Percentiles rank a stretch among this genome's conserved stretches.
These are phyloP conservation scores for Draba incana DNA, from an alignment of 345 rosid species.

Conservation along the genomic window DNA sequence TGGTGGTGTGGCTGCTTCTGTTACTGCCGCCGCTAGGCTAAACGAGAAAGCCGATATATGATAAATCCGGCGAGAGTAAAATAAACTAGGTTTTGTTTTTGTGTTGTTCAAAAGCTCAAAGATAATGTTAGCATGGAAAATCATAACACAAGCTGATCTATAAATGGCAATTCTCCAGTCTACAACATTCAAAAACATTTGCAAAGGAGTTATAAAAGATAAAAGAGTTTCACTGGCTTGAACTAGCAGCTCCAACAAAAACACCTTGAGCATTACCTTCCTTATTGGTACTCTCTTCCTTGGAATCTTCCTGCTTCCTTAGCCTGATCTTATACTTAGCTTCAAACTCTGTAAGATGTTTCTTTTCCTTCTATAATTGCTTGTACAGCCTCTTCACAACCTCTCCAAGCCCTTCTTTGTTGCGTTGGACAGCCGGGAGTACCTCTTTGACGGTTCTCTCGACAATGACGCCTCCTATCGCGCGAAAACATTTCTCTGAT, in stretches of 20 bases:
- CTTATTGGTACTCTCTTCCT: conserved; percentile 43
- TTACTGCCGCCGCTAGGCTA: conserved; percentile 71
- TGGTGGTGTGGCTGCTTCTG: conserved; percentile 67
- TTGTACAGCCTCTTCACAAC: conserved; percentile 81
- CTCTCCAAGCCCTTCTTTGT: conserved; percentile 93
- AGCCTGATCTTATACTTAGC: conserved; percentile 87
- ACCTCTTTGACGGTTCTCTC: conserved; percentile 94
- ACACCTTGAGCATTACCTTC: conserved; percentile 96
- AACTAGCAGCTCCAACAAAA: conserved; percentile 87
- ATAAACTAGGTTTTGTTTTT: conserved; percentile 49
- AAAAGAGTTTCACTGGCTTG: conserved; percentile 42
- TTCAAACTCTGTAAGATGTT: conserved; percentile 77
- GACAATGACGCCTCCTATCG: conserved; percentile 94
- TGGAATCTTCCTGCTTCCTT: conserved; percentile 48
- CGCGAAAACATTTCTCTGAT: conserved; percentile 79
- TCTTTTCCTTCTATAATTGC: conserved; percentile 82
- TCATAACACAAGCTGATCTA: conserved; percentile 29
- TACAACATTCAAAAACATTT: conserved; percentile 23
- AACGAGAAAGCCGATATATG: conserved; percentile 47
- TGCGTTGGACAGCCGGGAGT: conserved; percentile 91
- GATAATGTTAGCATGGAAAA: not conserved
- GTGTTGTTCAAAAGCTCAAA: conserved; percentile 42
- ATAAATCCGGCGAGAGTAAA: conserved; percentile 16
- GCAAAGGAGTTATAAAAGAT: not conserved
- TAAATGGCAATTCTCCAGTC: conserved; percentile 28